Evolutionary conservation across 768 basidiomycete species (phyloP).

Genomic region (Gloeopeniophorella convolvens): DNA sequence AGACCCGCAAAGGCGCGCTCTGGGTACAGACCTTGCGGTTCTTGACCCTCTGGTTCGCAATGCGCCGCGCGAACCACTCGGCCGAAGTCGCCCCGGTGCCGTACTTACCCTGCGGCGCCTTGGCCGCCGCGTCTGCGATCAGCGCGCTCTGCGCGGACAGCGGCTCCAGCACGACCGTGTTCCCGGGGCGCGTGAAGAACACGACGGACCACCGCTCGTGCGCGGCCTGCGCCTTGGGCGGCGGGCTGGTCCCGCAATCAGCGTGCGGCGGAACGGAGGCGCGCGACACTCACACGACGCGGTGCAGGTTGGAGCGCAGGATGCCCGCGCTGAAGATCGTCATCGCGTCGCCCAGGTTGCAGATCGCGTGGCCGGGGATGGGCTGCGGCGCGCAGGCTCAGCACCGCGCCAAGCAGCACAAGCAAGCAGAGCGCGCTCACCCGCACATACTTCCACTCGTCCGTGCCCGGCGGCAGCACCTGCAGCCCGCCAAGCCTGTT

Average conservation of each 20-base stretch:
- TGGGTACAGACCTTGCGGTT: neutral
- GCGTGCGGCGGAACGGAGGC: neutral
- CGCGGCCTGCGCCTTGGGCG: slow-evolving; percentile 49
- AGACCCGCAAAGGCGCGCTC: neutral
- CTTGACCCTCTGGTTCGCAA: slow-evolving; percentile 30
- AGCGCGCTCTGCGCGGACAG: slow-evolving; percentile 43
- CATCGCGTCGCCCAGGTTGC: slow-evolving; percentile 31
- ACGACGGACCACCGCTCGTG: slow-evolving; percentile 62
- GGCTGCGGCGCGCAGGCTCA: slow-evolving; percentile 14
- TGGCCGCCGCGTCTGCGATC: slow-evolving; percentile 38
- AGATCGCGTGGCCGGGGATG: slow-evolving; percentile 28
- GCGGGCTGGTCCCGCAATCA: slow-evolving; percentile 36
- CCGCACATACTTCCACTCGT: slow-evolving; percentile 64
- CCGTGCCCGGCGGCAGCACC: slow-evolving; percentile 53
- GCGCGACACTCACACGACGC: slow-evolving; percentile 23
- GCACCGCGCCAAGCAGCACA: neutral
- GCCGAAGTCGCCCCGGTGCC: slow-evolving; percentile 32
- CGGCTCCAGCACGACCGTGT: slow-evolving; percentile 45
- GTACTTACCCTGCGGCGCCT: slow-evolving; percentile 30
- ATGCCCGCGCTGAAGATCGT: slow-evolving; percentile 29
- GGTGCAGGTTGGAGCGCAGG: slow-evolving; percentile 29
- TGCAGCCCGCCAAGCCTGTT: slow-evolving; percentile 66
- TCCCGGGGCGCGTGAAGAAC: slow-evolving; percentile 62
- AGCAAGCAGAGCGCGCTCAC: slow-evolving; percentile 32
- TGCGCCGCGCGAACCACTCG: slow-evolving; percentile 38